Conservation (phyloP, 306 rosid genomes). For the Parietaria judaica region DNA sequence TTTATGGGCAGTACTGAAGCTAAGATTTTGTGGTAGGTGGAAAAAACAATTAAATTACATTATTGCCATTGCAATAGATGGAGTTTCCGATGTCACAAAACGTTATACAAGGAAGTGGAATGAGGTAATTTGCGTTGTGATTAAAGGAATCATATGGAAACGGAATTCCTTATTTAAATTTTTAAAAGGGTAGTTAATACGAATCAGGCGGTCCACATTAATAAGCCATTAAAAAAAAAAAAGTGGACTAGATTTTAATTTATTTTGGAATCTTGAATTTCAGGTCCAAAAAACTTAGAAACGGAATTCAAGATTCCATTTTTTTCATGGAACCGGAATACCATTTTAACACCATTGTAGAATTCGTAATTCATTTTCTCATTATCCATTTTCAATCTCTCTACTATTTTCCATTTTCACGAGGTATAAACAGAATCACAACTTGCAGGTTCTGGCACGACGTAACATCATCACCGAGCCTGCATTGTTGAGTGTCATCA, state of each 20-base stretch:
- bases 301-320: too few relatives aligned
- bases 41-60: conserved; percentile 64
- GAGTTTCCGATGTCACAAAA: conserved; percentile 80
- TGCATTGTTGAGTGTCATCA: conserved; percentile 44
- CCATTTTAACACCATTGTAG: too few relatives aligned
- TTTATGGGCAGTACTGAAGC: neutral
- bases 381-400: too few relatives aligned
- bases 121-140: conserved; percentile 44
- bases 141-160: neutral
- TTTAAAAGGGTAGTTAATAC: too few relatives aligned
- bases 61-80: conserved; percentile 70
- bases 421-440: conserved; percentile 4
- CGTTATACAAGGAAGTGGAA: conserved; percentile 91
- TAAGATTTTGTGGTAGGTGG: conserved; percentile 51
- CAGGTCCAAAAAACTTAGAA: too few relatives aligned
- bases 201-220: too few relatives aligned
- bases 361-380: too few relatives aligned
- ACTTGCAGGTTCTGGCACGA: conserved; percentile 64
- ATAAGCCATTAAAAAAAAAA: too few relatives aligned
- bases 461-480: conserved; percentile 51
- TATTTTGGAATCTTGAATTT: too few relatives aligned
- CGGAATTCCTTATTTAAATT: too few relatives aligned
- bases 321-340: too few relatives aligned
- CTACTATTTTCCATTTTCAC: neutral
- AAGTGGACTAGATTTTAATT: too few relatives aligned